Evolutionary conservation across 129 eudicot species (phyloP).

Genomic region (Lonicera japonica): DNA sequence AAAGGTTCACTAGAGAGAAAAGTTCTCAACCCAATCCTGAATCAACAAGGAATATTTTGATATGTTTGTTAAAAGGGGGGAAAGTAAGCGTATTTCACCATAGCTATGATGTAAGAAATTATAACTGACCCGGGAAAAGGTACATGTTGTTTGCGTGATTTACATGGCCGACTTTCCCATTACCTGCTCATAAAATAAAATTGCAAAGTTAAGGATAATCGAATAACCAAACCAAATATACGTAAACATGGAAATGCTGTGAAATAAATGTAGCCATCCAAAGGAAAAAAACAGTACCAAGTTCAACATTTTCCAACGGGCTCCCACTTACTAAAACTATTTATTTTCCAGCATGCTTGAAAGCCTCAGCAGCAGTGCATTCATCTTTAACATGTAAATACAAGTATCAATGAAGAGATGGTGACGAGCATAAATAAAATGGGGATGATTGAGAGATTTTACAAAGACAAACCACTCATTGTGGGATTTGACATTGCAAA

Average conservation of each 20-base stretch:
- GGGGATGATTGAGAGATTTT: conserved; percentile 5
- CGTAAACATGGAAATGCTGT: background rate
- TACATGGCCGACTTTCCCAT: conserved; percentile 88
- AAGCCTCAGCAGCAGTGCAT: conserved; percentile 94
- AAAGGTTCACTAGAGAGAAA: conserved; percentile 87
- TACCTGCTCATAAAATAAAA: conserved; percentile 40
- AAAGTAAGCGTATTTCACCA: background rate
- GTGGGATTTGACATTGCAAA: conserved; percentile 99
- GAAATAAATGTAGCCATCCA: background rate
- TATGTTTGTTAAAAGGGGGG: no score
- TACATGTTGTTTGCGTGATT: conserved; percentile 99
- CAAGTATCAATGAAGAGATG: conserved; percentile 1
- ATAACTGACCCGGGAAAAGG: conserved; percentile 90
- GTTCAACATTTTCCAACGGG: conserved; percentile 83
- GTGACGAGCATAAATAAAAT: background rate
- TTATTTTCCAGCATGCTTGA: conserved; percentile 81
- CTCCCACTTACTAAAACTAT: conserved; percentile 97
- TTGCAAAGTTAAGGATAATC: conserved; percentile 6
- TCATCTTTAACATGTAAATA: conserved; percentile 56
- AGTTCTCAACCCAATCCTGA: conserved; percentile 96
- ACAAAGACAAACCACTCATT: conserved; percentile 58
- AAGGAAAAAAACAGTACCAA: conserved; percentile 41
- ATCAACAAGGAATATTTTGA: conserved; percentile 10
- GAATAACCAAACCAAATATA: background rate
- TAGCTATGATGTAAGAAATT: conserved; percentile 2